Evolutionary conservation across 2,329 filamentous ascomycete genomes (phyloP), one percentile per base, ranked within the genome.

Genomic region (Thermochaetoides dissita): DNA sequence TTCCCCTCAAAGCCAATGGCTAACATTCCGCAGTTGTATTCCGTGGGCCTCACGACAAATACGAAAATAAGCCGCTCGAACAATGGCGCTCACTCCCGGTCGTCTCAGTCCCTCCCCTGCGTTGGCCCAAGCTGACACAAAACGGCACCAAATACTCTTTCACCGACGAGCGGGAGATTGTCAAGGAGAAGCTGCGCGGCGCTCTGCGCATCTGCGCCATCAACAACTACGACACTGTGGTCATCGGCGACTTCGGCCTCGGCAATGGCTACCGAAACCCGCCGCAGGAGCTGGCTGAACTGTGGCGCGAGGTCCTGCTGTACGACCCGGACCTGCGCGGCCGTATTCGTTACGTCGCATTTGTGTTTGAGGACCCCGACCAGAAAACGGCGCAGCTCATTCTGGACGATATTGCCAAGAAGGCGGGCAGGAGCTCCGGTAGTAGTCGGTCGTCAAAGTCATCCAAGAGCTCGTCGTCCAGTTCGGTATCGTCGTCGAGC

Each of bases 81-180:
- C 55, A 59, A 37, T 81, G 71, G 72, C 62, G 62, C 50, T 66
- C 72, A 37, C 61, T 85, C 30, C 80, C 81, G 8, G 78, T 87
- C n/a, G 73, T 86, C 43, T 84, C 80, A 2, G 77, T 86, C 12
- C 73, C 79, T 17, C 81, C 83, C 8, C 76, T 80, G 7, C 73
- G 79, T 24, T 76, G 81, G 61, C 83, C 83, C 11, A 86, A 85
- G 59, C 70, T 87, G 34, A 78, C 78, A 52, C 73, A 76, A 45
- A 67, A 68, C 38, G 78, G 76, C n/a, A 67, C 67, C 46, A 74
- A 74, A 48, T 87, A 85, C 60, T 81, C 79, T 0, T 87, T 88
- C 58, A 66, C 68, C 3, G 69, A 79, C 52, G 83, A 87, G 60
- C 73, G 73, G 46, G 76, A 82, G 49, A 68, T 85, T 57, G 81